These are phyloP conservation scores for Gynochthodes officinalis DNA, from an alignment of 257 asterid genomes.

Conservation along the genomic window DNA sequence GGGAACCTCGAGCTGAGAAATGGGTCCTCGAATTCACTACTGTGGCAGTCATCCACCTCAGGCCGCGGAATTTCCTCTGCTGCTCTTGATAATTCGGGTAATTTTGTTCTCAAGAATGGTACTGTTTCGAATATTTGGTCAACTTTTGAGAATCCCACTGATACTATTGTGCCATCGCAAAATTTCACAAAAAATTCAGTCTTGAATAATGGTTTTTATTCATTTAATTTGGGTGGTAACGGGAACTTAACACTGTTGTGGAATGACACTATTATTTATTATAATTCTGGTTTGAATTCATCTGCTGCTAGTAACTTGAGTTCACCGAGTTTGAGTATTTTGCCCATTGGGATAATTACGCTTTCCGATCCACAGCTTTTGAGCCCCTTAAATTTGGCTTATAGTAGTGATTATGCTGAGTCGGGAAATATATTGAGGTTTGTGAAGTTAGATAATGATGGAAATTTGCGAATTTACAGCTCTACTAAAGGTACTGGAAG, in stretches of 20 bases:
- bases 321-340: slow-evolving; percentile 48
- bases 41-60: slow-evolving; percentile 66
- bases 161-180: slow-evolving; percentile 64
- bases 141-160: slow-evolving; percentile 71
- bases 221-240: slow-evolving; percentile 33
- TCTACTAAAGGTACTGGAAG: slow-evolving; percentile 47
- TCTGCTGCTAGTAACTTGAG: slow-evolving; percentile 34
- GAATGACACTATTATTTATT: slow-evolving; percentile 51
- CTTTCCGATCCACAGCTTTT: slow-evolving; percentile 48
- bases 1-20: slow-evolving; percentile 62
- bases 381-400: slow-evolving; percentile 37
- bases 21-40: slow-evolving; percentile 32
- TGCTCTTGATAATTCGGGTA: slow-evolving; percentile 58
- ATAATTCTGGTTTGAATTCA: slow-evolving; percentile 61
- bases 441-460: slow-evolving; percentile 62
- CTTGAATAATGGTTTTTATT: slow-evolving; percentile 52
- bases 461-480: slow-evolving; percentile 76
- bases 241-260: slow-evolving; percentile 69
- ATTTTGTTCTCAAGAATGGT: slow-evolving; percentile 52
- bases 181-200: slow-evolving; percentile 27
- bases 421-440: slow-evolving; percentile 54
- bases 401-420: slow-evolving; percentile 63
- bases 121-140: slow-evolving; percentile 59
- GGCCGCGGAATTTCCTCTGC: slow-evolving; percentile 47
- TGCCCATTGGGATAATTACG: slow-evolving; percentile 46